phyloP scores from a whole-genome alignment of 306 rosid species.

The Prunus dulcis region DNA sequence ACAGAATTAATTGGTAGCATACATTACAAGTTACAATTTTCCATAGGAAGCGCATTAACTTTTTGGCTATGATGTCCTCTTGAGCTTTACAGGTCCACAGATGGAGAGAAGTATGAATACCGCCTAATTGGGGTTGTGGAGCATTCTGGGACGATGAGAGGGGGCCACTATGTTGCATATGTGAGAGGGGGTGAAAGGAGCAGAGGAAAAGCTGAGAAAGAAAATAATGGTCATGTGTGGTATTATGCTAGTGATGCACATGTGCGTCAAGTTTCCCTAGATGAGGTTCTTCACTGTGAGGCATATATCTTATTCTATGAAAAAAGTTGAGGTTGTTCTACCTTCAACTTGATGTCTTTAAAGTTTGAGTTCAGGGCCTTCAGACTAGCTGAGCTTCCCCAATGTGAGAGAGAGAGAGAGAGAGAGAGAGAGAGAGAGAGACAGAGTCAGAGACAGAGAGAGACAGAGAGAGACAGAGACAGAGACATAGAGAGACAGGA shows the following conservation, averaged over 20 bases:
- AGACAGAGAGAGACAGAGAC: constrained; percentile 6
- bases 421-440: constrained; percentile 8
- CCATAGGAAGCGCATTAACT: constrained; percentile 1
- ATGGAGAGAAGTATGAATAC: constrained; percentile 53
- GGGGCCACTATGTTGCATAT: constrained; percentile 90
- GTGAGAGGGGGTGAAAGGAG: constrained; percentile 69
- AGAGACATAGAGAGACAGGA: constrained; percentile 15
- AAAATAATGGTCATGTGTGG: constrained; percentile 48
- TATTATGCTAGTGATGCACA: constrained; percentile 78
- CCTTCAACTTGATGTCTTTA: constrained; percentile 11
- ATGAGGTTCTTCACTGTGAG: constrained; percentile 75
- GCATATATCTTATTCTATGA: constrained; percentile 91
- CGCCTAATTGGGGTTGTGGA: constrained; percentile 74
- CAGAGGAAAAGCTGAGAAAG: constrained; percentile 44
- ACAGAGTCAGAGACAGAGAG: not conserved
- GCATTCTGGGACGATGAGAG: constrained; percentile 84
- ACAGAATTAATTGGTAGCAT: not conserved
- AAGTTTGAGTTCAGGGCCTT: constrained; percentile 11
- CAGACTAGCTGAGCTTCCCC: constrained; percentile 11
- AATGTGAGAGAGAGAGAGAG: not conserved
- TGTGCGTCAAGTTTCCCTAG: constrained; percentile 55
- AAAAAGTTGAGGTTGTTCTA: constrained; percentile 36
- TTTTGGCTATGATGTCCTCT: constrained; percentile 1
- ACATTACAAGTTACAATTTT: not conserved
- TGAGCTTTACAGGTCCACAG: constrained; percentile 43